Base-by-base conservation (phyloP, 179 eudicot genomes). In the Carnegiea gigantea region DNA sequence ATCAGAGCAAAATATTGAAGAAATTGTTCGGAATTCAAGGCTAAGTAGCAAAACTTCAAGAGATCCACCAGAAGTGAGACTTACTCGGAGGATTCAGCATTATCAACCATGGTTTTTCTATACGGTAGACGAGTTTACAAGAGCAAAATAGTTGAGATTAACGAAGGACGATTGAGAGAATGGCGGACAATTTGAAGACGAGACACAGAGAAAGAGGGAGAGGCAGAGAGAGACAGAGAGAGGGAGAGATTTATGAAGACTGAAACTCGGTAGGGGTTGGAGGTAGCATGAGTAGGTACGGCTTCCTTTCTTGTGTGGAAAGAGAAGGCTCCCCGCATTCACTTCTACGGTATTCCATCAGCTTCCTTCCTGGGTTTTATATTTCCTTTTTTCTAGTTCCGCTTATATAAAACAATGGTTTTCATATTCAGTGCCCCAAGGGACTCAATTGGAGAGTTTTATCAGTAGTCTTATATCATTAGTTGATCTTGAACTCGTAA, bases 251-350 rank as follows among this genome's bases (percentile, higher is more conserved):
- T 49, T 44, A 70, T 44, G 36, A 51, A 38, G 53, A 23, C 7
- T 0, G 28, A 14, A 24, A 17, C 8, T 44, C 8, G 10, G 76
- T 11, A 30, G 53, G 17, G 53, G 30, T 40, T 33, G 36, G 36
- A 33, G 44, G 53, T 20, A 40, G 28, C 30, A 44, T n/a, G 48
- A 72, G 76, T 44, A 21, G 51, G 53, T 43, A 43, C 62, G 60
- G 57, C 62, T 70, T 79, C 75, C 65, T 79, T 79, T 48, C 75
- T 79, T 79, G 75, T 89, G 64, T 88, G 85, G 79, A 87, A 87
- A 79, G 89, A 87, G 84, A 90, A 82, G 36, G 86, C 89, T 49
- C 15, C 15, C 49, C 49, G n/a, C 68, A 62, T 28, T 23, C 28
- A 13, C 68, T 62, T 62, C 68, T 49, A 11, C 17, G 26, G 2